Evolutionary conservation across 2,329 filamentous ascomycete genomes (phyloP).

Genomic region (Aspergillus pseudoviridinutans): DNA sequence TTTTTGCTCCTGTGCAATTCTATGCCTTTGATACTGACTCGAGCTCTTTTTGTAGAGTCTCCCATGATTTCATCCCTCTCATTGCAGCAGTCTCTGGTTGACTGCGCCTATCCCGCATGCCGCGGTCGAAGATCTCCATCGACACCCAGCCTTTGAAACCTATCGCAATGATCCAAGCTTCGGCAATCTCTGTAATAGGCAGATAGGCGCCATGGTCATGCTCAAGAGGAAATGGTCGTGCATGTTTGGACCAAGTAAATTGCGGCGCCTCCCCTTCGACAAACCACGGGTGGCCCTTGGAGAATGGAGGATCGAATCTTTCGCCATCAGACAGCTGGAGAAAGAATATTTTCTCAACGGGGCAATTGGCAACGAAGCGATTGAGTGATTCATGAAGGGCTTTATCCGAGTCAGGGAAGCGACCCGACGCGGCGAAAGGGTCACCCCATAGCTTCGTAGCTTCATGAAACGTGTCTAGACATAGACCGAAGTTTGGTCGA

Average conservation of each 20-base stretch:
- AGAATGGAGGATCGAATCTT: conserved; percentile 28
- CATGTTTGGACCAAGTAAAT: conserved; percentile 29
- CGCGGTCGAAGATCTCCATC: not conserved
- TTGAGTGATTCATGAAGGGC: conserved; percentile 21
- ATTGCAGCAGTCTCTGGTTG: conserved; percentile 11
- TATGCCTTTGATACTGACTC: too few relatives aligned
- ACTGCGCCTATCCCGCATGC: too few relatives aligned
- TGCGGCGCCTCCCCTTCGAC: conserved; percentile 23
- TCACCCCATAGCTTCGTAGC: conserved; percentile 31
- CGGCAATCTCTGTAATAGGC: conserved; percentile 25
- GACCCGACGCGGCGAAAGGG: conserved; percentile 19
- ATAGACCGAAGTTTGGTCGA: conserved; percentile 35
- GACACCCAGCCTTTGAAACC: too few relatives aligned
- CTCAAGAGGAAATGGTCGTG: conserved; percentile 31
- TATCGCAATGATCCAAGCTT: conserved; percentile 26
- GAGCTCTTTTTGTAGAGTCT: too few relatives aligned
- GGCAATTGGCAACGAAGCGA: conserved; percentile 15
- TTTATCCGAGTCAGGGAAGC: conserved; percentile 17
- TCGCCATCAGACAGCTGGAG: conserved; percentile 37
- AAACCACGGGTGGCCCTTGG: conserved; percentile 27
- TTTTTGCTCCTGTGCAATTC: too few relatives aligned
- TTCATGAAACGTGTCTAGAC: conserved; percentile 37
- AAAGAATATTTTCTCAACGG: conserved; percentile 31
- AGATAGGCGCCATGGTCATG: conserved; percentile 22
- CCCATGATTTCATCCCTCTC: conserved; percentile 7